A percentile compares a stretch with the other conserved stretches of the same genome.
Evolutionary conservation across 352 stramenopile species (phyloP).

Genomic region (Phytophthora pini): DNA sequence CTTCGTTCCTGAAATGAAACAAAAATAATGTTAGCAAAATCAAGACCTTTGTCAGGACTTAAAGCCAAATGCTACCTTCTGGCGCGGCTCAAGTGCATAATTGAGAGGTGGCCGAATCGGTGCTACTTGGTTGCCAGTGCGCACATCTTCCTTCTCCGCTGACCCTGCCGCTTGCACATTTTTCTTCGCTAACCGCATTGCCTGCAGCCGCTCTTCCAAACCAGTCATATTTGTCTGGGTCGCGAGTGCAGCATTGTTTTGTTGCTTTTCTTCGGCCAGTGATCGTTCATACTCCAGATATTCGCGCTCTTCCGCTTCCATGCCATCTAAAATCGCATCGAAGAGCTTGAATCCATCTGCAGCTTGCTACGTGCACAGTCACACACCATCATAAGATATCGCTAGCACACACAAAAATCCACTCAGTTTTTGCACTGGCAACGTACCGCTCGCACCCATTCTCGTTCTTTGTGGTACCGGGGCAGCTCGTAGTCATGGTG

Average conservation of each 20-base stretch:
- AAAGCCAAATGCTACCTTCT: constrained; percentile 30
- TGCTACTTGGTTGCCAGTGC: constrained; percentile 1
- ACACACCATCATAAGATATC: constrained; percentile 10
- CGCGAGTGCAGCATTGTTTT: constrained; percentile 15
- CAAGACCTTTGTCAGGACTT: background rate
- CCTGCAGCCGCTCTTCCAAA: constrained; percentile 60
- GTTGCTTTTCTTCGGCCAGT: constrained; percentile 32
- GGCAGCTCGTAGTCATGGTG: constrained; percentile 69
- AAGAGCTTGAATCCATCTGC: constrained; percentile 67
- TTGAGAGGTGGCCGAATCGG: constrained; percentile 5
- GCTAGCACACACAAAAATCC: background rate
- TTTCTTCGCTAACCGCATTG: constrained; percentile 55
- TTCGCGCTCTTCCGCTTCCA: constrained; percentile 72
- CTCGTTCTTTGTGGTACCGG: constrained; percentile 63
- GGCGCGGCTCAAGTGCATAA: constrained; percentile 15
- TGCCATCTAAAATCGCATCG: constrained; percentile 81
- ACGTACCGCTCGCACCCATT: constrained; percentile 69
- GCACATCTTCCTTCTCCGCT: constrained; percentile 23
- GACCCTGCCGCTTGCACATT: constrained; percentile 13
- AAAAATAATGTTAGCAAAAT: too few relatives aligned
- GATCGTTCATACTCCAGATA: constrained; percentile 64
- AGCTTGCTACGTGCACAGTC: constrained; percentile 58
- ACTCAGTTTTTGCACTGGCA: background rate
- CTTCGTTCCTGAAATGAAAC: constrained; percentile 30
- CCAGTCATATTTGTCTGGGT: constrained; percentile 30